phyloP scores from a whole-genome alignment of 225 moss, liverwort and hornwort genomes.

The Marchantia polymorpha region DNA sequence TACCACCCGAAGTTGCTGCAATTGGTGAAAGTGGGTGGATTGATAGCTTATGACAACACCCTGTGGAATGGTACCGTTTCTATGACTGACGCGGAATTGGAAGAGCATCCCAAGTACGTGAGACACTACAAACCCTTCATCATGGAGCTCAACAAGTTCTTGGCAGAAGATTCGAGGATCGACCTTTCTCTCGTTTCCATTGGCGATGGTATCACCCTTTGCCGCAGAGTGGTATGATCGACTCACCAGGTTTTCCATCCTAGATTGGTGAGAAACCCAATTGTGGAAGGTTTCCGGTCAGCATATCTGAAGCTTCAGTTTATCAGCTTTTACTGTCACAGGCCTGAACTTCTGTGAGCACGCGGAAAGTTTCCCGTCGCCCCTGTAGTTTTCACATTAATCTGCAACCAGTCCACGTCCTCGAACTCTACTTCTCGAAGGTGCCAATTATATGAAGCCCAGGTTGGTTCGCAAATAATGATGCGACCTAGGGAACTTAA shows the following conservation, averaged over 20 bases:
- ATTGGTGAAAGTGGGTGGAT: slow-evolving; percentile 68
- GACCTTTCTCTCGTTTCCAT: slow-evolving; percentile 80
- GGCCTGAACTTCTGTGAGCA: neutral
- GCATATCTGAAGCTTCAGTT: neutral
- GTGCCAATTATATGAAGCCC: too few species aligned
- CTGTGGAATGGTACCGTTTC: slow-evolving; percentile 86
- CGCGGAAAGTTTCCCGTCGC: neutral
- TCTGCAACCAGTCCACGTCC: too few species aligned
- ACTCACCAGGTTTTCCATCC: neutral
- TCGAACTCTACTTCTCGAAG: too few species aligned
- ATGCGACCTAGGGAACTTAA: too few species aligned
- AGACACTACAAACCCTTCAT: slow-evolving; percentile 65
- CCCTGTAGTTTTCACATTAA: too few species aligned
- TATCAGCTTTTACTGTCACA: neutral
- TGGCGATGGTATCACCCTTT: slow-evolving; percentile 80
- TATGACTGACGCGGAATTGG: slow-evolving; percentile 47
- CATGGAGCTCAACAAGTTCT: slow-evolving; percentile 59
- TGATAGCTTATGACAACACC: slow-evolving; percentile 91
- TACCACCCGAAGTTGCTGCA: slow-evolving; percentile 68
- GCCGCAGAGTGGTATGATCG: slow-evolving; percentile 44
- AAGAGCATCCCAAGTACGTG: slow-evolving; percentile 60
- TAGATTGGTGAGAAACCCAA: neutral
- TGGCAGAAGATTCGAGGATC: slow-evolving; percentile 62
- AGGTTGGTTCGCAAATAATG: too few species aligned
- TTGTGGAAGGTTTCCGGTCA: neutral